Evolutionary conservation across 2,329 filamentous ascomycete species (phyloP), one percentile per base, ranked within the genome.

Genomic region (Metarhizium humberi): DNA sequence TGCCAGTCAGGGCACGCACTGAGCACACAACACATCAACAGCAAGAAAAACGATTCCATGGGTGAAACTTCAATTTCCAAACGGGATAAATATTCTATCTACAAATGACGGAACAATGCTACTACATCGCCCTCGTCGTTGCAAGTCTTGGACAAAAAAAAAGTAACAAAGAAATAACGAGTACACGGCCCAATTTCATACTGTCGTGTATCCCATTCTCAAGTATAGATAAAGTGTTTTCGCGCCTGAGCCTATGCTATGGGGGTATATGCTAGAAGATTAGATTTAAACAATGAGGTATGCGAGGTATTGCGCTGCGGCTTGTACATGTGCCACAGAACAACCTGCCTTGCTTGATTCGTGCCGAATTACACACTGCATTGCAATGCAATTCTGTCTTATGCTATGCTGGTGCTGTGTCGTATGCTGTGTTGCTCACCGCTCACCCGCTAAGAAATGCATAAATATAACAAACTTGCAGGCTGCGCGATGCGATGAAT

Each of bases 211-310:
- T 16, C 40, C 42, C 18, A 34, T 34, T 43, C 14, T 30, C 42
- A 10, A n/a, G 6, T 47, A n/a, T 38, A n/a, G 18, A n/a, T 38
- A n/a, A 13, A 30, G 38, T 46, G n/a, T 36, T 29, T 46, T 32
- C 61, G 60, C 64, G 62, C 66, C 63, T 59, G 63, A 57, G 61
- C 63, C 57, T 66, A 66, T 69, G 67, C 62, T 66, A 66, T 60
- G 46, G 53, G 66, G 67, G 65, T 69, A 69, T 69, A 68, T 68
- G 63, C 64, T 67, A 64, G 61, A 68, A 66, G 59, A 62, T 61
- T 68, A 59, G 55, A 64, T 59, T 18, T 55, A 58, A 56, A 54
- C 56, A 55, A 58, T 51, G 54, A 49, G 45, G 57, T 54, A 46
- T 54, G 51, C 46, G 46, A 34, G 32, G 20, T 30, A 30, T 30